Base-by-base conservation (phyloP, 192 early-diverging fungal genomes). In the Coemansia sp. region DNA sequence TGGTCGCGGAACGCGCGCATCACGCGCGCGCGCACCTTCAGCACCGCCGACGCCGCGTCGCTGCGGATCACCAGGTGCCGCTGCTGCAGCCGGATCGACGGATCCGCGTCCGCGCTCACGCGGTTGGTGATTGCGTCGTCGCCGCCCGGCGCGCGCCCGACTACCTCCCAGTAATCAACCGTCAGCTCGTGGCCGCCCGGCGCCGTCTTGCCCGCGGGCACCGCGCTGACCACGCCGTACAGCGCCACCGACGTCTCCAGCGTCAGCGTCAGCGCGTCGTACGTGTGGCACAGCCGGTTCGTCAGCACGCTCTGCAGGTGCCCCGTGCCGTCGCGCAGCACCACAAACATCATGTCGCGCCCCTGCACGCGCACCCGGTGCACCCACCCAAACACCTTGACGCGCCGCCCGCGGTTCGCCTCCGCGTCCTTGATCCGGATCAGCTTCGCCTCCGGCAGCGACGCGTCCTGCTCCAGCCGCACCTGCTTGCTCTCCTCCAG, bases 61-160 rank as follows among this genome's bases (percentile, higher is more conserved):
- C 90, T 90, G 65, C 97, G 94, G 69, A 99, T 81, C 21, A 95
- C 92, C 49, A 99, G 78, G 69, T 99, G 97, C n/a, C 97, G 90
- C 61, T 92, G 88, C 72, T 98, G 90, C 50, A 86, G 81, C 41
- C 93, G 78, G 50, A 93, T 70, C 22, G 85, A 90, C 20, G 93
- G 92, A 66, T 92, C 89, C 27, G 94, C 84, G 58, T 94, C 91
- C 58, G 83, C 70, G 77, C 85, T 95, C 60, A 99, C 71, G 60
- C 90, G 90, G 87, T 89, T 94, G 45, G 79, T 84, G 67, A 93
- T 87, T 10, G 95, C 91, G 6, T 98, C 92, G 40, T 93, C 91
- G 48, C 93, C 97, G 47, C 87, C 86, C 23, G 97, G 95, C 9
- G 97, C 94, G 62, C 87, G 87, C 53, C 89, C 87, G 47, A 96